A percentile compares a stretch with the other conserved stretches of the same genome.
phyloP scores from a whole-genome alignment of 192 early-diverging fungal genomes.

The Coemansia interrupta region DNA sequence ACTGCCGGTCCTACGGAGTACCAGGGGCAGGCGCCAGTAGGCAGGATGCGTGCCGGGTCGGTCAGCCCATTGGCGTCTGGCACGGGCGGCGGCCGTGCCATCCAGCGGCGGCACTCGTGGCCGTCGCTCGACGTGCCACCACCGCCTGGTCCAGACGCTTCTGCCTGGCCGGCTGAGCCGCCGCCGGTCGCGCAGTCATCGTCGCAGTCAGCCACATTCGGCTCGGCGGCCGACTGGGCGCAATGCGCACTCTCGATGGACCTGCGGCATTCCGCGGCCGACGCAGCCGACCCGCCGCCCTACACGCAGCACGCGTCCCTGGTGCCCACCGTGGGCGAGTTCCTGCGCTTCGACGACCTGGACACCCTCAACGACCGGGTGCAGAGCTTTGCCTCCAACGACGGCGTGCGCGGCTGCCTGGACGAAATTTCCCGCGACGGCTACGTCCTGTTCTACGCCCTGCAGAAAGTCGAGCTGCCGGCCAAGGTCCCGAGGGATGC shows the following conservation, averaged over 20 bases:
- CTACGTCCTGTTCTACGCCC: constrained; percentile 65
- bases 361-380: constrained; percentile 47
- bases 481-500: neutral
- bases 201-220: neutral
- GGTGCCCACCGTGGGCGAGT: constrained; percentile 13
- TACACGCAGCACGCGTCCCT: too few relatives aligned
- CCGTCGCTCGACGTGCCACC: constrained; percentile 10
- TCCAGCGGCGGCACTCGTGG: constrained; percentile 26
- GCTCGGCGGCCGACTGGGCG: constrained; percentile 17
- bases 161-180: neutral
- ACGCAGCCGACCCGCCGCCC: too few relatives aligned
- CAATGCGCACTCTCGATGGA: constrained; percentile 13
- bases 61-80: too few relatives aligned
- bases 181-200: neutral
- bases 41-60: too few relatives aligned
- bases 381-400: constrained; percentile 26
- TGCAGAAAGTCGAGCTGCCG: constrained; percentile 38
- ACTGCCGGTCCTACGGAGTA: neutral
- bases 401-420: constrained; percentile 39
- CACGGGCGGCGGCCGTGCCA: too few relatives aligned
- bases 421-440: constrained; percentile 54
- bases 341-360: constrained; percentile 60
- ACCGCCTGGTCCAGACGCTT: too few relatives aligned
- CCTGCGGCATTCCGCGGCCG: neutral
- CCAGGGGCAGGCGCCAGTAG: too few relatives aligned